Evolutionary conservation across 345 rosid genomes (phyloP), one percentile per base, ranked within the genome.

Genomic region (Ceriops tagal): DNA sequence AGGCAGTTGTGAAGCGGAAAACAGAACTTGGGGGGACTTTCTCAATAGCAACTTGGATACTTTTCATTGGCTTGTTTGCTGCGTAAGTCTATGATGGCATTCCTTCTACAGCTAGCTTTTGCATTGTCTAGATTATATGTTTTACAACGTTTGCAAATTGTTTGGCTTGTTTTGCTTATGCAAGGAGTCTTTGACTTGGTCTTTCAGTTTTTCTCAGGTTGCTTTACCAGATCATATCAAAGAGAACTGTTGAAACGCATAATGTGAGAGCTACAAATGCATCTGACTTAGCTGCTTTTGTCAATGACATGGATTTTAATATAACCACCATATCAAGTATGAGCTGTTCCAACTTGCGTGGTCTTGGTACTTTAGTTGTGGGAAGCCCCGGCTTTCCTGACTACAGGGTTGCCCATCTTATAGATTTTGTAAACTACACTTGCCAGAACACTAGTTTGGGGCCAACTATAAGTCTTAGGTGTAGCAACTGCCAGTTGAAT

Each of bases 21-120:
- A 95, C 97, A 0, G 99, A 95, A 71, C 87, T 95, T 3, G 99
- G 99, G 27, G 99, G 97, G 70, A 74, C 88, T 35, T 89, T 95
- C 58, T 95, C 99, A 3, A 86, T 95, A 22, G 99, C 99, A 61
- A 88, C 96, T 85, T 95, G 90, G 89, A 95, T 92, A 26, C 89
- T 95, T 56, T 95, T 95, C 83, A 82, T 81, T 28, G 99, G 99
- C 35, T 76, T 95, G 64, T 88, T 92, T 74, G 88, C 97, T 65
- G 96, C 96, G 97, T 92, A 86, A 89, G 99, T 92, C 59, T 58
- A 19, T 37, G 71, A 37, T 71, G 9, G 18, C 27, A 16, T 74
- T 64, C 56, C 60, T 58, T 57, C 32, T 5, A 26, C 13, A 64
- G 8, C 31, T 43, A 65, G 24, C 47, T 26, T 22, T 67, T 34